Evolutionary conservation across 2,329 filamentous ascomycete genomes (phyloP).

Genomic region (Paramyrothecium roridum): DNA sequence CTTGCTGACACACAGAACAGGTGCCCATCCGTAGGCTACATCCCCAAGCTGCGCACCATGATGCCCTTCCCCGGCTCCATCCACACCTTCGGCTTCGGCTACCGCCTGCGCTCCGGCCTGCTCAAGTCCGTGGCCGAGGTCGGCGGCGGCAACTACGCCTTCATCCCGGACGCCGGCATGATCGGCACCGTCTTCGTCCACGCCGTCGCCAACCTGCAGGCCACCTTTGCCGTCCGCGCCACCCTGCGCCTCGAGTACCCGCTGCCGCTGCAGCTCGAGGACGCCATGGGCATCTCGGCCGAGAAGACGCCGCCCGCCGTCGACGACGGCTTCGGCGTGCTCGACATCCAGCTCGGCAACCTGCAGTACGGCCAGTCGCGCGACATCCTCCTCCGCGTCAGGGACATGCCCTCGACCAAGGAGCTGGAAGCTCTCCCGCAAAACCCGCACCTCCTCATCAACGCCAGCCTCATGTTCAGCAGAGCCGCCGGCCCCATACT

Average conservation of each 20-base stretch:
- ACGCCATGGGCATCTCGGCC: conserved; percentile 36
- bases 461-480: conserved; percentile 30
- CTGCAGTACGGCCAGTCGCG: conserved; percentile 60
- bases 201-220: conserved; percentile 58
- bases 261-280: conserved; percentile 28
- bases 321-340: conserved; percentile 7
- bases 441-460: conserved; percentile 21
- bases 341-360: conserved; percentile 45
- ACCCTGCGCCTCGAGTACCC: conserved; percentile 39
- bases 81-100: conserved; percentile 34
- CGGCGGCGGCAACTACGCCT: conserved; percentile 55
- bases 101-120: conserved; percentile 37
- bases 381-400: conserved; percentile 46
- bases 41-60: conserved; percentile 47
- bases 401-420: conserved; percentile 11
- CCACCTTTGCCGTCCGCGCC: conserved; percentile 51
- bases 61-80: conserved; percentile 37
- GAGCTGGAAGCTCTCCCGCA: conserved; percentile 6
- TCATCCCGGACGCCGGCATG: conserved; percentile 61
- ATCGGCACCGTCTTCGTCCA: conserved; percentile 62
- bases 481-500: conserved; percentile 9
- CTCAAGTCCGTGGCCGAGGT: conserved; percentile 59
- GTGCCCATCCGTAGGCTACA: conserved; percentile 49
- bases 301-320: conserved; percentile 23
- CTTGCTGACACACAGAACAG: conserved; percentile 14